Base-by-base conservation (phyloP, 371 early-diverging fungal genomes). In the Parasitella parasitica region DNA sequence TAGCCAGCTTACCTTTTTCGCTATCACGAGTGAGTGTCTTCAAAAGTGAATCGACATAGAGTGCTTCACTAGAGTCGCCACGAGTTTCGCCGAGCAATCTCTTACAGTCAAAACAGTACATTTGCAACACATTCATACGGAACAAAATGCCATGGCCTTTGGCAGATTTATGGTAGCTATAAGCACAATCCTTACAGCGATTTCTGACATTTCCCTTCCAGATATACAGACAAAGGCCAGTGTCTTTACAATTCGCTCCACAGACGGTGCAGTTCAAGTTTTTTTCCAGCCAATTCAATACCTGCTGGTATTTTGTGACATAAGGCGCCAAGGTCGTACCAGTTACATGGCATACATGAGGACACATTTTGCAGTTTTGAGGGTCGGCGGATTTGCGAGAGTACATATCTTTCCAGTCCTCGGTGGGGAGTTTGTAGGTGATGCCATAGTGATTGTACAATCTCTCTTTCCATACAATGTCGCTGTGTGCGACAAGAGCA, bases 181-280 rank as follows among this genome's bases (percentile, higher is more conserved):
- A 80, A 4, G 76, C 70, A 53, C 81, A 80, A 34, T 80, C 81
- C 24, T 71, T 66, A 54, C 81, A 80, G 74, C 80, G 68, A 18
- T 73, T 60, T 54, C 81, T 73, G 7, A 64, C 67, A 38, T 77
- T 75, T 26, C 73, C 73, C 43, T 77, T 64, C 70, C 74, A 77
- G 11, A 80, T 58, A 54, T 72, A 72, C 11, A 72, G 59, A 53
- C 70, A 69, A 34, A 63, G 41, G 0, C 67, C 69, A 32, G 49
- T 41, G 55, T 75, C 77, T 20, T 69, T 54, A 30, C 72, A 70
- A 35, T 72, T 72, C 13, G 65, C 54, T 5, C 66, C 69, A 54
- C 79, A 79, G 6, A 65, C 72, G 9, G 58, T 52, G 57, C 79
- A 79, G 36, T 79, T 79, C 34, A 73, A 59, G 27, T 72, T 76